Base-by-base conservation (phyloP, 2,329 filamentous ascomycete genomes). In the Monosporascus sp. region DNA sequence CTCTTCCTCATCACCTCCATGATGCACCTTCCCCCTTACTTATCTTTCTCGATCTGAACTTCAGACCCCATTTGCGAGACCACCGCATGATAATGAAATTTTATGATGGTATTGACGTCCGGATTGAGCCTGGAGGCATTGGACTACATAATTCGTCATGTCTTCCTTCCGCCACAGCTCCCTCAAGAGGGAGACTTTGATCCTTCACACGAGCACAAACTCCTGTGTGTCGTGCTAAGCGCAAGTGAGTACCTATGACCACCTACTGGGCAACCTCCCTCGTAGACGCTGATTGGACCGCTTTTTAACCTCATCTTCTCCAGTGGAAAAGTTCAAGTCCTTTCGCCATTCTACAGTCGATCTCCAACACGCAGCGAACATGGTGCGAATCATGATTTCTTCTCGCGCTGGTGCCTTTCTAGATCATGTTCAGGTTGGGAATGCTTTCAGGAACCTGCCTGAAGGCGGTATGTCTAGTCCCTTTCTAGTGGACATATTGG, bases 311-410 rank as follows among this genome's bases (percentile, higher is more conserved):
- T 18, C 39, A 18, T 43, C 5, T 5, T 20, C 3, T 20, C 4
- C 18, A 43, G 39, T 53, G 47, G 24, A 24, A 9, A 24, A 3
- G 3, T 53, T 53, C 47, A 37, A 39, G 22, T 2, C 3, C 3
- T 15, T 31, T 14, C 36, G 20, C 4, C 11, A 45, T 11, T 15
- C 25, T n/a, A 6, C 47, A 3, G 31, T 24, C 39, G n/a, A 50
- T 35, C 11, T 53, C 7, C 27, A 39, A 31, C 27, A 18, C 3
- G 47, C 47, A 7, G 22, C 46, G 4, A 6, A 35, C 1, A 50
- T 53, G 51, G 38, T 49, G 7, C 18, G 18, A 18, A 43, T 11
- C 17, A 50, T 50, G 49, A 43, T 41, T n/a, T 17, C n/a, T 50
- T 31, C n/a, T 27, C 36, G 49, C 5, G n/a, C n/a, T 2, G 50